Evolutionary conservation across 139 green algal species (phyloP), one percentile per base, ranked within the genome.

Genomic region (Chara braunii): DNA sequence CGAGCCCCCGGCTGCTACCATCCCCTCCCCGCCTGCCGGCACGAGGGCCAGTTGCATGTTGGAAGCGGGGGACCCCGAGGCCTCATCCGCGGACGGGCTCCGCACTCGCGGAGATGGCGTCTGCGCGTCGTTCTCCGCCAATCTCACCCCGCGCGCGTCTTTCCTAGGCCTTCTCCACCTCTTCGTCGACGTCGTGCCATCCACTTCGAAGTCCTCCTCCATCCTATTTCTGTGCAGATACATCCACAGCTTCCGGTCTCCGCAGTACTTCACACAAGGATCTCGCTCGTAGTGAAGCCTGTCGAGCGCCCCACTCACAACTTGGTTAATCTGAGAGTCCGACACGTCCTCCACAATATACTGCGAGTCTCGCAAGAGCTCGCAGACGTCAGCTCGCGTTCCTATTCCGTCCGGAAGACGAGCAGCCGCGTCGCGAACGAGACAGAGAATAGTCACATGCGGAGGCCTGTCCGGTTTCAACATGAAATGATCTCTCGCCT

Each of bases 261-360:
- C 8, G 1, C 62, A 43, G 24, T 55, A 75, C 40, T 32, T 50
- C 5, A 75, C 35, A 33, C 67, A 75, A 43, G 67, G 57, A 30
- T 75, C 67, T 8, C 37, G 22, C 67, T 75, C 67, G 57, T 75
- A 75, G 57, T 75, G 67, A 28, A 75, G 32, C 0, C 67, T 48
- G 45, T 75, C 67, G 57, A 75, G 51, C n/a, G 56, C 67, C 26
- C 67, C 67, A 30, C 57, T 72, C 37, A 75, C 67, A 12, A 70
- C 40, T 52, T 68, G 63, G 28, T 56, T 57, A 18, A 72, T 3
- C 65, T 69, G 55, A 7, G 22, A 23, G 11, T 72, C 67, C 3
- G 37, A 14, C 12, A 32, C 35, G 14, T 64, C 58, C 0, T 26
- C 57, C 9, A 72, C 42, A 11, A 75, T 23, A 3, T 64, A 75